Base-by-base conservation (phyloP, 257 asterid genomes). In the Coffea canephora region DNA sequence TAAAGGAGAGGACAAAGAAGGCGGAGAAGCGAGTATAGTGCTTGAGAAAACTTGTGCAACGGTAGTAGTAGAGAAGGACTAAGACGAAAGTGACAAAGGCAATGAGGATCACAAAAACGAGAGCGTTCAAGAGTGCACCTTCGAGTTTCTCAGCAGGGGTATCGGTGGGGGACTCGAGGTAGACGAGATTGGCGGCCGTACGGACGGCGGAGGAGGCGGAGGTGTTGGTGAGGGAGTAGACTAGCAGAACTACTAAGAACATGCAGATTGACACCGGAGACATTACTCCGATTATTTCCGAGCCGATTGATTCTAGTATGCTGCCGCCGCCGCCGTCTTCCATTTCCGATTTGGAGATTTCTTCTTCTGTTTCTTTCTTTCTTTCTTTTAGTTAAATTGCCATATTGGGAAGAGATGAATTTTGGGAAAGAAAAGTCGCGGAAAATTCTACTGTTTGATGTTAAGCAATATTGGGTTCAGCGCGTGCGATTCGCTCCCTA, bases 191-290 rank as follows among this genome's bases (percentile, higher is more conserved):
- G 43, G 98, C 99, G 55, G 97, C 98, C 74, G 97, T 91, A 70
- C 92, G 94, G 87, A 93, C 64, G 83, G 74, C 10, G 83, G 85
- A 45, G 84, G 86, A 12, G 84, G 84, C 52, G 64, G 89, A 8
- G 78, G 91, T 41, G 77, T 90, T 84, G 85, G 89, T 85, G 78
- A 89, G 90, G 50, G 95, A 79, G 89, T 90, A 91, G 85, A 95
- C 94, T 25, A 95, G 91, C 69, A 95, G 93, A 87, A 93, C 99
- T 9, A 95, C 99, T 43, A 93, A 90, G 69, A 93, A 80, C 99
- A 95, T 95, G 87, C 99, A 95, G 76, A 92, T 84, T 81, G 99
- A 95, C 64, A 95, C 99, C 0, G 99, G 98, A 4, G 97, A 86
- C 98, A 95, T 95, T n/a, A 95, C 96, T 75, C 92, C 97, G 49